Conservation (phyloP, 345 rosid genomes). For the Ceriops decandra region DNA sequence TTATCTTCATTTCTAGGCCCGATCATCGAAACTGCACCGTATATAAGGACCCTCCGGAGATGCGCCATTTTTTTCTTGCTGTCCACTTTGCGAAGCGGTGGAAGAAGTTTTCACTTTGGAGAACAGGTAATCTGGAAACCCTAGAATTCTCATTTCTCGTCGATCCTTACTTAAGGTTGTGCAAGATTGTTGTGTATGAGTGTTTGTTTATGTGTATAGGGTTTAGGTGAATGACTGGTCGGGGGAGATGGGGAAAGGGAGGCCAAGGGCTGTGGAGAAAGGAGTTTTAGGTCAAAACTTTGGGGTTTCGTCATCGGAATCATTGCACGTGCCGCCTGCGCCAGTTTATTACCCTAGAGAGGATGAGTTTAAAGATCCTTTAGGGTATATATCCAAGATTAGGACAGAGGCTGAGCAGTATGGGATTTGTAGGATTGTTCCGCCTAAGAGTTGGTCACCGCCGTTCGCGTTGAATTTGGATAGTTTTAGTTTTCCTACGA, state of each 20-base stretch:
- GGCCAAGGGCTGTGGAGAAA: slow-evolving; percentile 74
- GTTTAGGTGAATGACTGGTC: slow-evolving; percentile 23
- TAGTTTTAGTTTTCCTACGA: slow-evolving; percentile 72
- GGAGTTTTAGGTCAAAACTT: slow-evolving; percentile 56
- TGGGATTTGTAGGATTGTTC: slow-evolving; percentile 93
- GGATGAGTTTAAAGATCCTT: slow-evolving; percentile 80
- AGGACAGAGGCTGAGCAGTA: slow-evolving; percentile 83
- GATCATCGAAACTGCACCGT: neutral
- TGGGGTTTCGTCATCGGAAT: slow-evolving; percentile 25
- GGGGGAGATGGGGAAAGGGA: slow-evolving; percentile 80
- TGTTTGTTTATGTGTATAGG: slow-evolving; percentile 14
- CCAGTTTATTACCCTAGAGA: slow-evolving; percentile 80
- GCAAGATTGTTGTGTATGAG: neutral
- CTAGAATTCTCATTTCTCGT: slow-evolving; percentile 29
- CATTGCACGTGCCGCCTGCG: slow-evolving; percentile 51
- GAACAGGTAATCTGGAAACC: slow-evolving; percentile 53
- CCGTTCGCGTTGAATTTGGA: slow-evolving; percentile 70
- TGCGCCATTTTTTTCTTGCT: slow-evolving; percentile 27
- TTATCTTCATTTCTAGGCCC: neutral
- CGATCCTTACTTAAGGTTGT: neutral
- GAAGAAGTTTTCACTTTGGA: neutral
- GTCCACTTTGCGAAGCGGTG: slow-evolving; percentile 13
- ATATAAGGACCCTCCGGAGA: too few species aligned
- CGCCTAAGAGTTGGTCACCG: slow-evolving; percentile 70
- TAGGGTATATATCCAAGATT: slow-evolving; percentile 74